A percentile compares a stretch with the other conserved stretches of the same genome.
Conservation (phyloP, 495 filamentous ascomycete genomes). For the Penicillium bialowiezense region DNA sequence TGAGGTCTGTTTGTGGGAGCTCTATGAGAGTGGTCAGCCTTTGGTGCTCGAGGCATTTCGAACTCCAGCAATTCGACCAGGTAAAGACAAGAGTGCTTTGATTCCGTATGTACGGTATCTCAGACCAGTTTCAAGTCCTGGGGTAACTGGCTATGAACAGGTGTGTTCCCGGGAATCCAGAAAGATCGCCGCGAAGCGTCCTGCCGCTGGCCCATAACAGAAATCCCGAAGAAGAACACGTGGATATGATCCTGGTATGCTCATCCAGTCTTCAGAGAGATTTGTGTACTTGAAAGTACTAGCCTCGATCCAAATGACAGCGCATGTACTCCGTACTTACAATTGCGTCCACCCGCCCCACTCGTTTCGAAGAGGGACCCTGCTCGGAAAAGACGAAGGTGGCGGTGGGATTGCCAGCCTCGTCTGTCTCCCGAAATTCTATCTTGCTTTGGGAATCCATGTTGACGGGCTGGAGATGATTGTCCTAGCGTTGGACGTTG, state of each 20-base stretch:
- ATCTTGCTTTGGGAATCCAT: constrained; percentile 6
- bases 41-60: background rate
- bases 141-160: too few relatives aligned
- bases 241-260: background rate
- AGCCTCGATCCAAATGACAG: too few relatives aligned
- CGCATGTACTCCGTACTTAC: constrained; percentile 20
- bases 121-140: too few relatives aligned
- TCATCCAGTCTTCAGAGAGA: too few relatives aligned
- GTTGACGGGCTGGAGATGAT: background rate
- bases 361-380: background rate
- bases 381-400: constrained; percentile 37
- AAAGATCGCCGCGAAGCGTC: too few relatives aligned
- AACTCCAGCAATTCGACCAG: too few relatives aligned
- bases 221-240: background rate
- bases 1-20: constrained; percentile 11
- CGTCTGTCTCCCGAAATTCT: constrained; percentile 38
- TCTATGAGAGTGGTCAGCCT: background rate
- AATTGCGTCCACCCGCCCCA: constrained; percentile 33
- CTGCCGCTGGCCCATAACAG: too few relatives aligned
- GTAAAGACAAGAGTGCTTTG: too few relatives aligned
- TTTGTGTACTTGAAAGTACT: too few relatives aligned
- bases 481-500: background rate
- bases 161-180: too few relatives aligned
- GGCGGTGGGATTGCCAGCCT: constrained; percentile 32
- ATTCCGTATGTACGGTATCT: too few relatives aligned